Evolutionary conservation across 441 rosid species (phyloP).

Genomic region (Manihot esculenta): DNA sequence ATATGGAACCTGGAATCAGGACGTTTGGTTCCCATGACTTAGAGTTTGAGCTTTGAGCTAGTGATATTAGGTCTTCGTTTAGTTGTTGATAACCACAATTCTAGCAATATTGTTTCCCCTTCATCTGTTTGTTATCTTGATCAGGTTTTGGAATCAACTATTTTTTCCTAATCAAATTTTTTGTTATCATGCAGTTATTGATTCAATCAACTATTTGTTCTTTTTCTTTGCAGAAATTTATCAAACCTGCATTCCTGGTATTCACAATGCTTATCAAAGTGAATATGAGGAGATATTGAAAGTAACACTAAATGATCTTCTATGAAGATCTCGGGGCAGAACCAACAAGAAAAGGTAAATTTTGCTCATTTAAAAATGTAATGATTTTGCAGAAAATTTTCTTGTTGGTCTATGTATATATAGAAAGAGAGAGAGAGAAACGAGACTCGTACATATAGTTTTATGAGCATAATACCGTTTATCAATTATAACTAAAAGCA

Average conservation of each 20-base stretch:
- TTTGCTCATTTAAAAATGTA: conserved; percentile 2
- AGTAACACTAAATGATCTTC: conserved; percentile 82
- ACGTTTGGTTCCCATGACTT: neutral
- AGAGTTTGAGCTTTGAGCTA: neutral
- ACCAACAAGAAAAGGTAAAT: conserved; percentile 34
- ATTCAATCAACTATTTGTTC: neutral
- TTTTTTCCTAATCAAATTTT: neutral
- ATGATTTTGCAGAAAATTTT: no score
- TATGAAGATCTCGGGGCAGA: conserved; percentile 66
- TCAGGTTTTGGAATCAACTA: neutral
- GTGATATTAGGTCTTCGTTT: neutral
- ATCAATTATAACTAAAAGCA: neutral
- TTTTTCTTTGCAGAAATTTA: conserved; percentile 43
- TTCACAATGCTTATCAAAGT: conserved; percentile 57
- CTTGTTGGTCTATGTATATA: neutral
- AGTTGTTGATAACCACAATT: neutral
- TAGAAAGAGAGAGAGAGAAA: neutral
- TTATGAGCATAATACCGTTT: neutral
- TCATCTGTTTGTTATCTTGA: neutral
- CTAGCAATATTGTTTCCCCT: neutral
- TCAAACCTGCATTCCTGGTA: conserved; percentile 63
- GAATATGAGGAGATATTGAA: conserved; percentile 82
- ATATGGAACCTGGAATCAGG: neutral
- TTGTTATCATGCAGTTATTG: neutral
- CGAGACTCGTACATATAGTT: no score